Conservation (phyloP, 306 rosid species). For the Herpetospermum pedunculosum region DNA sequence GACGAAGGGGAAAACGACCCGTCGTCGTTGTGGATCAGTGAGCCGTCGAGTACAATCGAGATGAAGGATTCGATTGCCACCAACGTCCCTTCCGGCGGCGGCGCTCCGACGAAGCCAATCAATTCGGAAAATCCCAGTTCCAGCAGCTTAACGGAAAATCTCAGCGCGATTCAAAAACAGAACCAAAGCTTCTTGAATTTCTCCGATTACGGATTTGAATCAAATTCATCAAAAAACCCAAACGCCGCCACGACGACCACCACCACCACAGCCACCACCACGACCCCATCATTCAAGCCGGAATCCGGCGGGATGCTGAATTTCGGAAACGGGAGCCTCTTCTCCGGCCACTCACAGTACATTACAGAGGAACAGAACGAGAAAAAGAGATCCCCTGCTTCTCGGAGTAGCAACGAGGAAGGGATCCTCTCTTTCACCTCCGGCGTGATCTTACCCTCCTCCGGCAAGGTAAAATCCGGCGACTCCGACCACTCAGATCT, state of each 20-base stretch:
- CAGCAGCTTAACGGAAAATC: conserved; percentile 17
- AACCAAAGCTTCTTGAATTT: conserved; percentile 57
- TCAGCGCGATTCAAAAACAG: conserved; percentile 24
- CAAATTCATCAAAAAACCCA: conserved; percentile 20
- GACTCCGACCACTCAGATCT: conserved; percentile 89
- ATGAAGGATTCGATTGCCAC: conserved; percentile 36
- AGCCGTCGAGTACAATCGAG: conserved; percentile 31
- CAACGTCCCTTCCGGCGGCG: conserved; percentile 10
- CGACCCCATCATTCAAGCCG: conserved; percentile 34
- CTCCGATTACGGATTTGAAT: conserved; percentile 39
- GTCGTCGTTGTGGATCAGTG: conserved; percentile 66
- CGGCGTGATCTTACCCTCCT: conserved; percentile 30
- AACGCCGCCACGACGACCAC: conserved; percentile 6
- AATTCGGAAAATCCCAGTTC: conserved; percentile 46
- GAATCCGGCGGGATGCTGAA: conserved; percentile 77
- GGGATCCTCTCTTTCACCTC: conserved; percentile 84
- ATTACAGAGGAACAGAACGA: conserved; percentile 29
- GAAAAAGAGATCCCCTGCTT: conserved; percentile 52
- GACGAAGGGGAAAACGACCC: conserved; percentile 77
- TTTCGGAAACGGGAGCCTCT: conserved; percentile 47
- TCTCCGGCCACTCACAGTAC: conserved; percentile 41
- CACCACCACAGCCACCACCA: background rate
- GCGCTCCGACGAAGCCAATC: conserved; percentile 28
- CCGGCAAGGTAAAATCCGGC: conserved; percentile 19
- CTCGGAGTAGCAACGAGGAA: conserved; percentile 64